These are phyloP conservation scores for Fusarium longipes DNA, from an alignment of 2,329 filamentous ascomycete species.

Conservation along the genomic window DNA sequence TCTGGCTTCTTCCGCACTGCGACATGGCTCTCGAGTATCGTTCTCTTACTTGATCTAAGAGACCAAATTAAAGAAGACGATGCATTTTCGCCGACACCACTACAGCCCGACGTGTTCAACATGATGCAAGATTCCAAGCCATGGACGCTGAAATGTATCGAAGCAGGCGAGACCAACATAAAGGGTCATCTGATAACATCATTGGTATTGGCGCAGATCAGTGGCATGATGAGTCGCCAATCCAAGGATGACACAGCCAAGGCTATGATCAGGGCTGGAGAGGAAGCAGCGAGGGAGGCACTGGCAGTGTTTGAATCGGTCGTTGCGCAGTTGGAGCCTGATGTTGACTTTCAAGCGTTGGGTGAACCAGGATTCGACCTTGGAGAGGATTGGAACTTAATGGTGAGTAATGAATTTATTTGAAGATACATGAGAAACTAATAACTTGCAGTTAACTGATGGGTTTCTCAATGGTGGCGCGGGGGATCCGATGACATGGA, in stretches of 20 bases:
- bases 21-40: conserved; percentile 50
- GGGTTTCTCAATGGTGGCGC: conserved; percentile 13
- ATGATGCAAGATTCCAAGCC: conserved; percentile 55
- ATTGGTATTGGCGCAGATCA: conserved; percentile 52
- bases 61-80: conserved; percentile 56
- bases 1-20: conserved; percentile 56
- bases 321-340: conserved; percentile 29
- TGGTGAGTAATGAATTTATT: conserved; percentile 23
- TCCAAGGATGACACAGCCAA: conserved; percentile 49
- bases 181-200: conserved; percentile 61
- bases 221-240: conserved; percentile 54
- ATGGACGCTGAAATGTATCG: conserved; percentile 56
- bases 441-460: conserved; percentile 15
- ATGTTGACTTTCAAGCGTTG: neutral
- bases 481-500: conserved; percentile 18
- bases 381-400: conserved; percentile 43
- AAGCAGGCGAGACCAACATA: conserved; percentile 64
- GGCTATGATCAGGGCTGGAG: conserved; percentile 53
- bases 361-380: conserved; percentile 10
- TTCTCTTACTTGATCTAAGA: conserved; percentile 56
- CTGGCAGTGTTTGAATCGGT: conserved; percentile 51
- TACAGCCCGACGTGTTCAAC: conserved; percentile 56
- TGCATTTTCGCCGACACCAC: conserved; percentile 48
- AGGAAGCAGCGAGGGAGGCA: conserved; percentile 51
- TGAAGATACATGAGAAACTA: fast-evolving